Evolutionary conservation across 768 basidiomycete species (phyloP).

Genomic region (Paxillus ammoniavirescens): DNA sequence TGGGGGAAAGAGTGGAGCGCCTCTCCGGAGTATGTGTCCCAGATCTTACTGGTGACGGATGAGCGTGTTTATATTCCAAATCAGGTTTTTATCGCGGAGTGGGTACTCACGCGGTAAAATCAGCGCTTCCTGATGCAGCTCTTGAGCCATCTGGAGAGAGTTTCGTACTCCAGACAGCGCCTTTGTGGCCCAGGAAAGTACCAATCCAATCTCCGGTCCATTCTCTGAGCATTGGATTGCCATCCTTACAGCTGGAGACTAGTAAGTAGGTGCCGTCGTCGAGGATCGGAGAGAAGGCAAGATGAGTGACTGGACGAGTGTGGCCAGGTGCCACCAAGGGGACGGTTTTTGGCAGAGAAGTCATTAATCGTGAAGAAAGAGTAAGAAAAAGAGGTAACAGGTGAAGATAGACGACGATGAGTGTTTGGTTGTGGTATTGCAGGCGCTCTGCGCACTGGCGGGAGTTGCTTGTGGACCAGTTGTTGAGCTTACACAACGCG

Average conservation of each 20-base stretch:
- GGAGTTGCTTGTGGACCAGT: conserved; percentile 1
- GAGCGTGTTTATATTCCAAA: conserved; percentile 9
- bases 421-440: conserved; percentile 13
- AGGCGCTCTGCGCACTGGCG: conserved; percentile 52
- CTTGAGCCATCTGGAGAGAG: conserved; percentile 81
- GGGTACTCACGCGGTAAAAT: conserved; percentile 88
- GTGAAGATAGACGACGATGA: neutral
- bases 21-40: conserved; percentile 92
- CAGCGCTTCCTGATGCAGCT: conserved; percentile 92
- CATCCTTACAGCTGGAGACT: conserved; percentile 98
- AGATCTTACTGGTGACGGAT: conserved; percentile 70
- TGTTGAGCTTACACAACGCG: neutral
- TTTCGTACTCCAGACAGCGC: conserved; percentile 97
- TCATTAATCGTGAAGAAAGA: conserved; percentile 49
- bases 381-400: neutral
- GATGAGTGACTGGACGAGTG: conserved; percentile 87
- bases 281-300: conserved; percentile 86
- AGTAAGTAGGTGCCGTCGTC: conserved; percentile 86
- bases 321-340: conserved; percentile 86
- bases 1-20: conserved; percentile 94
- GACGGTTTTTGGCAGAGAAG: conserved; percentile 60
- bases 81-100: neutral
- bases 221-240: conserved; percentile 93
- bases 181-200: conserved; percentile 85
- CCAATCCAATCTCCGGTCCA: conserved; percentile 99